Conservation (phyloP, 2,329 filamentous ascomycete genomes). For the Aureobasidium sp. region DNA sequence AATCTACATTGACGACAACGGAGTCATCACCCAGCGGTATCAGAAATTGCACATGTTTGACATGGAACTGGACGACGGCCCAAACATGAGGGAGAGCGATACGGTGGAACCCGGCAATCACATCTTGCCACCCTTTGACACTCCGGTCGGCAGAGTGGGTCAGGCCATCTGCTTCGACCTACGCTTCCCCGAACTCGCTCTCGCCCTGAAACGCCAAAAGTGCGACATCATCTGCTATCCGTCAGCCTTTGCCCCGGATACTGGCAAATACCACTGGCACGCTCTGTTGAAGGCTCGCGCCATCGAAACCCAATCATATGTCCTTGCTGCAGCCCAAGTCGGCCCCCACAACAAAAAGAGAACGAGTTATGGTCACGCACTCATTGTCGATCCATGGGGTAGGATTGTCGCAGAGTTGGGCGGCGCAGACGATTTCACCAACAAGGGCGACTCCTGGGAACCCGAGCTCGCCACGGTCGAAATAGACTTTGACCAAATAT, state of each 20-base stretch:
- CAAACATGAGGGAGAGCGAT: constrained; percentile 55
- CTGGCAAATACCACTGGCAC: constrained; percentile 82
- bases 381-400: constrained; percentile 86
- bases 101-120: constrained; percentile 61
- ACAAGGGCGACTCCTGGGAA: constrained; percentile 30
- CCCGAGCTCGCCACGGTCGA: constrained; percentile 37
- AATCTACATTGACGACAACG: constrained; percentile 58
- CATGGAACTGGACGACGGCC: constrained; percentile 55
- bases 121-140: constrained; percentile 65
- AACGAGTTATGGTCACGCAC: constrained; percentile 75
- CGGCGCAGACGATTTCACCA: constrained; percentile 39
- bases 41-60: constrained; percentile 93
- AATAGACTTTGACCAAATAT: constrained; percentile 33
- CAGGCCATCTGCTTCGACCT: constrained; percentile 82
- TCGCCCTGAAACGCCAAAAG: constrained; percentile 57
- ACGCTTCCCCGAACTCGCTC: constrained; percentile 55
- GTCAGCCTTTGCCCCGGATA: constrained; percentile 82
- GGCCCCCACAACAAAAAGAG: constrained; percentile 69
- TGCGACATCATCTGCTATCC: constrained; percentile 81
- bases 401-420: constrained; percentile 59
- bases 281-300: constrained; percentile 69
- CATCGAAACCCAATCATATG: constrained; percentile 82
- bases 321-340: constrained; percentile 76
- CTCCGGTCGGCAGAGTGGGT: constrained; percentile 66
- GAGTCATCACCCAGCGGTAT: constrained; percentile 58